Evolutionary conservation across 202 grass and related monocot genomes (phyloP).

Genomic region (Setaria italica): DNA sequence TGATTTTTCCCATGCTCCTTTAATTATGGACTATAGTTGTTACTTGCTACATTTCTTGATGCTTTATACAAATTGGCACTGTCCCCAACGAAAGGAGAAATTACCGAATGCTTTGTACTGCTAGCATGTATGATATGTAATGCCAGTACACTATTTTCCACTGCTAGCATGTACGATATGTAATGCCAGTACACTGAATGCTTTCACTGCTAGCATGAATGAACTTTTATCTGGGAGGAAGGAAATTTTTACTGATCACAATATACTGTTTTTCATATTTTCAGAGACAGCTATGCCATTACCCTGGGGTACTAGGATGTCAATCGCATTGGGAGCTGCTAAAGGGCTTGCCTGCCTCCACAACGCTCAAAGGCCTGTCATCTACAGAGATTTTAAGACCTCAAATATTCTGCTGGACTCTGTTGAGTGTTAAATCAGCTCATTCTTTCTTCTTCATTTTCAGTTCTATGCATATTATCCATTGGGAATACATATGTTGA

Average conservation of each 20-base stretch:
- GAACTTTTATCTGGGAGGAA: slow-evolving; percentile 17
- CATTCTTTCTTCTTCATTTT: slow-evolving; percentile 30
- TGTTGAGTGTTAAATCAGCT: slow-evolving; percentile 59
- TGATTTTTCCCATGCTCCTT: neutral
- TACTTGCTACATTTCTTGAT: neutral
- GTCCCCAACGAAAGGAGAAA: neutral
- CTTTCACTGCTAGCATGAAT: neutral
- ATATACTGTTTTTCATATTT: slow-evolving; percentile 7
- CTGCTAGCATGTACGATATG: neutral
- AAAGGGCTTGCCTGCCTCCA: slow-evolving; percentile 97
- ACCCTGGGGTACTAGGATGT: slow-evolving; percentile 97
- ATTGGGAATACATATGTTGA: slow-evolving; percentile 15
- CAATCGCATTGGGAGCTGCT: slow-evolving; percentile 92
- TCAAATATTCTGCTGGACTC: slow-evolving; percentile 99
- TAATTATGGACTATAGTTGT: neutral
- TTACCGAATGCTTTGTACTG: neutral
- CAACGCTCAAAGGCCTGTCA: slow-evolving; percentile 88
- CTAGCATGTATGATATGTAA: slow-evolving; percentile 4
- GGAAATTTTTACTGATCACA: slow-evolving; percentile 29
- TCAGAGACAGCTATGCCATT: slow-evolving; percentile 81
- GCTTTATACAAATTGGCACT: neutral
- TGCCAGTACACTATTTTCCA: neutral
- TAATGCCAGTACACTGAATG: neutral
- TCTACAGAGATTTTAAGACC: slow-evolving; percentile 99
- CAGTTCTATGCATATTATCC: slow-evolving; percentile 25